Evolutionary conservation across 768 basidiomycete species (phyloP).

Genomic region (Suillus tomentosus): DNA sequence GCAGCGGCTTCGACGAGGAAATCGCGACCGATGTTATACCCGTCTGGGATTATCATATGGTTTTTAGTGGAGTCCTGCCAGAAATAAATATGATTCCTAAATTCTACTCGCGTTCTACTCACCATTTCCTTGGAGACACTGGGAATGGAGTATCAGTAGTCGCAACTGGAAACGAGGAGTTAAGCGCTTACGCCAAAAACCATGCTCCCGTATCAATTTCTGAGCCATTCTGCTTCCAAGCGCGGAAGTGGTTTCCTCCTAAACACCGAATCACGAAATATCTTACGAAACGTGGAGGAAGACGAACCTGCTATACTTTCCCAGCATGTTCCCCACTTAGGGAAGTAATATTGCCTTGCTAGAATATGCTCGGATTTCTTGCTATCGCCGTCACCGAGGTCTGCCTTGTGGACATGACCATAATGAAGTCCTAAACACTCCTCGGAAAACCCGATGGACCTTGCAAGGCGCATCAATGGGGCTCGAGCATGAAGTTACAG

Average conservation of each 20-base stretch:
- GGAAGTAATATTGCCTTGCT: slow-evolving; percentile 77
- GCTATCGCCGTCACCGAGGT: slow-evolving; percentile 83
- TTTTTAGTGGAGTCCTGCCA: slow-evolving; percentile 55
- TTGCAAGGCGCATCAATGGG: slow-evolving; percentile 26
- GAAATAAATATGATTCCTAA: slow-evolving; percentile 7
- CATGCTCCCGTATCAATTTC: slow-evolving; percentile 73
- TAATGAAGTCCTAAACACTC: slow-evolving; percentile 83
- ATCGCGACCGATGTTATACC: slow-evolving; percentile 84
- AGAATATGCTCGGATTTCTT: slow-evolving; percentile 69
- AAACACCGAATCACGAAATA: slow-evolving; percentile 12
- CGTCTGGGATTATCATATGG: slow-evolving; percentile 75
- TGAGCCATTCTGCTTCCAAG: slow-evolving; percentile 88
- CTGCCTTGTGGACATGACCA: slow-evolving; percentile 73
- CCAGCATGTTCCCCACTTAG: slow-evolving; percentile 86
- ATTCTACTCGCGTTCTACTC: slow-evolving; percentile 8
- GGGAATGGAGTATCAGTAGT: slow-evolving; percentile 9
- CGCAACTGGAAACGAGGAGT: not conserved
- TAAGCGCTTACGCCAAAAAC: slow-evolving; percentile 70
- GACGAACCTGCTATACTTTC: slow-evolving; percentile 69
- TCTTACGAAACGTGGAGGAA: not conserved
- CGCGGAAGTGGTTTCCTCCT: slow-evolving; percentile 89
- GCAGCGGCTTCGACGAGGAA: slow-evolving; percentile 70
- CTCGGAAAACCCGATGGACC: slow-evolving; percentile 79
- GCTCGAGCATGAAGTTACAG: not conserved
- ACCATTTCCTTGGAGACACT: slow-evolving; percentile 79